Evolutionary conservation across 441 rosid species (phyloP).

Genomic region (Populus hybrid): DNA sequence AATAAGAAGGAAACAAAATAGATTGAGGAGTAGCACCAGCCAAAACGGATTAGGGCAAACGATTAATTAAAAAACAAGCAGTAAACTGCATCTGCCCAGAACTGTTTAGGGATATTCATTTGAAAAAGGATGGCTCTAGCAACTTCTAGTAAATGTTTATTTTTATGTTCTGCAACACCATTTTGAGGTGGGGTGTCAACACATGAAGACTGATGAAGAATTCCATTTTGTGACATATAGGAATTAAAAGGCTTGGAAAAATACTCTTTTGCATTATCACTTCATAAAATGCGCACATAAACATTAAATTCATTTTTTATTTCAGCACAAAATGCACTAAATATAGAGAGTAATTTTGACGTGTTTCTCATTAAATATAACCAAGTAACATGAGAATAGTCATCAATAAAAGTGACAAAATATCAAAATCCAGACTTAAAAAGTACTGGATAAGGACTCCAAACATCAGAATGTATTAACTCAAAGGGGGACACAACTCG

Average conservation of each 20-base stretch:
- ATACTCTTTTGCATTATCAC: constrained; percentile 15
- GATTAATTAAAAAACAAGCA: not conserved
- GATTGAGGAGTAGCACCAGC: not conserved
- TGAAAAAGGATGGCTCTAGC: not conserved
- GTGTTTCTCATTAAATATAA: no score
- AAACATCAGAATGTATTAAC: no score
- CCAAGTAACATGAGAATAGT: no score
- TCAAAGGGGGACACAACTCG: no score
- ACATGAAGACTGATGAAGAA: not conserved
- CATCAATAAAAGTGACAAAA: no score
- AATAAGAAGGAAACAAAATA: not conserved
- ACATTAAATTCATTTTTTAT: constrained; percentile 3
- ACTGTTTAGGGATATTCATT: not conserved
- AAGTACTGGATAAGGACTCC: no score
- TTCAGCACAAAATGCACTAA: constrained; percentile 2
- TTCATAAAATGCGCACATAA: not conserved
- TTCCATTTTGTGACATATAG: not conserved
- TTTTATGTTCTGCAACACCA: not conserved
- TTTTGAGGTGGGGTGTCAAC: not conserved
- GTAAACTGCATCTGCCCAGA: constrained; percentile 3
- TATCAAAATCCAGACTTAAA: no score
- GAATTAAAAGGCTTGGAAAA: not conserved
- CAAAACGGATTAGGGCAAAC: not conserved
- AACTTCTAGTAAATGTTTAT: not conserved
- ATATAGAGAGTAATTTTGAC: no score